phyloP scores from a whole-genome alignment of 2,329 filamentous ascomycete species.

The Aspergillus quadrilineatus region DNA sequence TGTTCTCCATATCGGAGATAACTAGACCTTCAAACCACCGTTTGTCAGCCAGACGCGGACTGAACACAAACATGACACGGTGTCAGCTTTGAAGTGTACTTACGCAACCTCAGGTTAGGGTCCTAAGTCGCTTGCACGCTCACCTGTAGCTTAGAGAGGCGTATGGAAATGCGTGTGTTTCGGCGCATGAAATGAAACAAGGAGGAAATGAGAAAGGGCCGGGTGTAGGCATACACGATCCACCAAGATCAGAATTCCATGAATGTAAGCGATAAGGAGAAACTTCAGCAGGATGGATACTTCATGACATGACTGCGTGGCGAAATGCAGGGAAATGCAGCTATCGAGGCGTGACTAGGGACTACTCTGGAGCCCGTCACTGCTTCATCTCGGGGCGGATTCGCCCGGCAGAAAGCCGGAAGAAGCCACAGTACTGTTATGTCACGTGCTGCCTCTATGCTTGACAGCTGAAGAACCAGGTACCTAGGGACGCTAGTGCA shows the following conservation, averaged over 20 bases:
- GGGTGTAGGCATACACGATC: neutral
- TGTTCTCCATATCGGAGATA: neutral
- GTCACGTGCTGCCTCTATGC: conserved; percentile 1
- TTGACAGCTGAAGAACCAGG: neutral
- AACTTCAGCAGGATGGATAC: neutral
- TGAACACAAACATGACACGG: conserved; percentile 1
- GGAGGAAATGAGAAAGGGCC: neutral
- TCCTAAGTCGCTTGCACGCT: neutral
- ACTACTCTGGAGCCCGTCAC: conserved; percentile 3
- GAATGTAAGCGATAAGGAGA: conserved; percentile 1
- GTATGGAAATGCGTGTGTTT: neutral
- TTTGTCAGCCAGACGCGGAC: conserved; percentile 9
- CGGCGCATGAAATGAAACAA: conserved; percentile 1
- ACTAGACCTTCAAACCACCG: conserved; percentile 15
- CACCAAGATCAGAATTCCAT: neutral
- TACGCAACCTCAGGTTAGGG: neutral
- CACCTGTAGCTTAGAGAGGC: neutral
- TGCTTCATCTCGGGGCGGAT: conserved; percentile 6
- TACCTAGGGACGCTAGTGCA: neutral
- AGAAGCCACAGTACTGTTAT: conserved; percentile 7
- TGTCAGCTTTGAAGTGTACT: conserved; percentile 1
- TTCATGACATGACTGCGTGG: conserved; percentile 11
- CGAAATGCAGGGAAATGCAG: conserved; percentile 2
- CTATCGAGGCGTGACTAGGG: neutral
- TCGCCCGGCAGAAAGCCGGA: conserved; percentile 4